Conservation (phyloP, 2,329 filamentous ascomycete genomes). For the Ophiosphaerella korrae region DNA sequence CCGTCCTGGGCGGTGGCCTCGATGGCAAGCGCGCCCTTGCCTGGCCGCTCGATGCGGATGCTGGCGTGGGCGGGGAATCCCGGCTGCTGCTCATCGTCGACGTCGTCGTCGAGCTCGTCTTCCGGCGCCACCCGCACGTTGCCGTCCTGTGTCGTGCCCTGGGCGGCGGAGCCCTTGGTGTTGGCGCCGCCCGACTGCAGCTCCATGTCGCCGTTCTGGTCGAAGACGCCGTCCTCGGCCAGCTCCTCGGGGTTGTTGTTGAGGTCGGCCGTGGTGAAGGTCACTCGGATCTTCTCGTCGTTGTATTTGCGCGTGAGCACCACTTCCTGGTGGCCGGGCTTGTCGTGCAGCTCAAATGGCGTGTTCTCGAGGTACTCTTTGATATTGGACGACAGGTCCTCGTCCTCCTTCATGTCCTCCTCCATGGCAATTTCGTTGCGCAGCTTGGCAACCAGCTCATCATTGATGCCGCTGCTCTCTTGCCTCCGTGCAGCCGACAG, state of each 20-base stretch:
- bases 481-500: constrained; percentile 47
- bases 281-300: constrained; percentile 87
- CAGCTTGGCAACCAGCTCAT: constrained; percentile 85
- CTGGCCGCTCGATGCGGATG: constrained; percentile 86
- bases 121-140: constrained; percentile 62
- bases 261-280: constrained; percentile 84
- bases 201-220: constrained; percentile 44
- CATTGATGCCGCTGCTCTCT: constrained; percentile 57
- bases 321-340: constrained; percentile 84
- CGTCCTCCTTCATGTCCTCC: constrained; percentile 74
- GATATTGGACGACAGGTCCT: constrained; percentile 75
- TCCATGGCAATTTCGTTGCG: constrained; percentile 66
- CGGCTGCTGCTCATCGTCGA: constrained; percentile 57
- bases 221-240: constrained; percentile 58
- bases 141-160: constrained; percentile 55
- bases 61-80: constrained; percentile 81
- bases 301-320: constrained; percentile 80
- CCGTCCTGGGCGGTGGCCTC: constrained; percentile 87
- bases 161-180: constrained; percentile 61
- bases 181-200: constrained; percentile 62
- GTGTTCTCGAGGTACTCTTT: constrained; percentile 88
- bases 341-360: constrained; percentile 79
- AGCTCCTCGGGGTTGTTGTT: constrained; percentile 58
- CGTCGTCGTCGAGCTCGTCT: constrained; percentile 63
- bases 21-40: constrained; percentile 83